Percentiles rank a stretch among this genome's conserved stretches.
phyloP scores from a whole-genome alignment of 495 filamentous ascomycete species.

The Trichoderma asperelloides region DNA sequence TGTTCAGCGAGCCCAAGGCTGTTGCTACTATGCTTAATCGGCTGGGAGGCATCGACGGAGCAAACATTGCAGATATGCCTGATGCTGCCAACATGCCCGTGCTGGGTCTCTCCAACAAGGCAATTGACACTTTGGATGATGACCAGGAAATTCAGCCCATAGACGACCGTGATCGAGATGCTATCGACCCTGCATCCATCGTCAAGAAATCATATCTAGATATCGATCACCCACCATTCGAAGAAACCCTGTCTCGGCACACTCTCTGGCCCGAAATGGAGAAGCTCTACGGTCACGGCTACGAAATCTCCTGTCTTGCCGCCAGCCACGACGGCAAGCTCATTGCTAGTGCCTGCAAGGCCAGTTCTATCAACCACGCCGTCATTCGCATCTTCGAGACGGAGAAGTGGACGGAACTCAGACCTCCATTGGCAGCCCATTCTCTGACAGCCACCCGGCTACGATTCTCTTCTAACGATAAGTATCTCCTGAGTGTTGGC shows the following conservation, averaged over 20 bases:
- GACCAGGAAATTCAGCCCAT: constrained; percentile 34
- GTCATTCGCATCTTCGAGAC: constrained; percentile 89
- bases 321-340: constrained; percentile 61
- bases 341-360: constrained; percentile 89
- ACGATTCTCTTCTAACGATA: constrained; percentile 66
- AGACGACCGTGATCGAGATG: constrained; percentile 28
- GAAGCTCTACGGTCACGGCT: constrained; percentile 98
- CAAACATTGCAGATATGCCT: constrained; percentile 46
- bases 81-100: constrained; percentile 91
- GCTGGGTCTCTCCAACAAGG: constrained; percentile 93
- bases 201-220: constrained; percentile 36
- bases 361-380: constrained; percentile 85
- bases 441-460: constrained; percentile 75
- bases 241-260: constrained; percentile 81
- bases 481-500: constrained; percentile 74
- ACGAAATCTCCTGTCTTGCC: constrained; percentile 90
- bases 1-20: constrained; percentile 83
- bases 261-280: constrained; percentile 94
- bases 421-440: constrained; percentile 71
- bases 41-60: constrained; percentile 51
- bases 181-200: constrained; percentile 32
- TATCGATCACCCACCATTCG: constrained; percentile 65
- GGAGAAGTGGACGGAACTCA: constrained; percentile 75
- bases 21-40: constrained; percentile 64
- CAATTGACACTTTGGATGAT: constrained; percentile 54